Evolutionary conservation across 2,329 filamentous ascomycete genomes (phyloP), one percentile per base, ranked within the genome.

Genomic region (Cytospora piceae): DNA sequence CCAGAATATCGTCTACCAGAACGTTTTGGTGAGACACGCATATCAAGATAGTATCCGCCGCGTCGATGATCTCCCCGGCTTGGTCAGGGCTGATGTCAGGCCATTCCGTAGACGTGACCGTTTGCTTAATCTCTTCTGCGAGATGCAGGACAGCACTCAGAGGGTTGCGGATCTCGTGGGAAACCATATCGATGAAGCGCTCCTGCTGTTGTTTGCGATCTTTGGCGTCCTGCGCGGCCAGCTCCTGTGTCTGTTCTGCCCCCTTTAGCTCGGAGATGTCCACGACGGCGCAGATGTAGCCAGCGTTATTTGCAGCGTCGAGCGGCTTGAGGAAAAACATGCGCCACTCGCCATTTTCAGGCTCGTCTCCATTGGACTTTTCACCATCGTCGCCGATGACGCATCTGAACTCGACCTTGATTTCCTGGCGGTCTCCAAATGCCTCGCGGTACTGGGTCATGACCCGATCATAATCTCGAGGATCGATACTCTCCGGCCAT

Each of bases 101-200:
- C 6, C 37, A 20, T 22, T 20, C 7, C 14, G 51, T 24, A 24
- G 24, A 32, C n/a, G 24, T 31, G 22, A 17, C 12, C 12, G 11
- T 11, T 31, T 24, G 39, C 37, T 57, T 63, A 17, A 27, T 12
- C 4, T 17, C 27, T 39, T n/a, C 11, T 0, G 29, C 11, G 12
- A 31, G n/a, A 4, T 20, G 32, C 12, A 63, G 11, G 1, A 63
- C 61, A 31, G 22, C 6, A 22, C 37, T 63, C 9, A 8, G 31
- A 22, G 11, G 24, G 11, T 46, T 32, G 31, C 61, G 34, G 11
- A 63, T 22, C 17, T 37, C 29, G 29, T 63, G 61, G 4, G 61
- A 63, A 5, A 63, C 53, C 61, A 63, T 63, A n/a, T 63, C 61
- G 37, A 63, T 63, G 17, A 63, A 63, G 31, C 61, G 61, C 42